Percentiles rank a stretch among this genome's conserved stretches.
Evolutionary conservation across 331 rosid species (phyloP).

Genomic region (Prunus yedoensis): DNA sequence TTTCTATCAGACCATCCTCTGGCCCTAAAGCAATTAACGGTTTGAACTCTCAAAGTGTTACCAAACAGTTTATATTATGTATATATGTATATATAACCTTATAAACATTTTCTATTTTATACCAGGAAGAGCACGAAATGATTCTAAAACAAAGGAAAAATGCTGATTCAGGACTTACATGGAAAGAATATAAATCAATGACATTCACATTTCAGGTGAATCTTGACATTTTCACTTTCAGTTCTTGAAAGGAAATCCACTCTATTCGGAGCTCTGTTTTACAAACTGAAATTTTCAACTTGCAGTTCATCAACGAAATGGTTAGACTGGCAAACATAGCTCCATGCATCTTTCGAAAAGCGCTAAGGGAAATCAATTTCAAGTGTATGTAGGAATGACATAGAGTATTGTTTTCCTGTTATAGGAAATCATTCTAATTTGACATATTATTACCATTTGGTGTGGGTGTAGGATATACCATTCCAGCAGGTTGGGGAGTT

Average conservation of each 20-base stretch:
- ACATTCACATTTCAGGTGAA: conserved; percentile 25
- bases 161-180: conserved; percentile 10
- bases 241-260: background rate
- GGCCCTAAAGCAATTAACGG: conserved; percentile 14
- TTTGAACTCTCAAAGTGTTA: background rate
- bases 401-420: conserved; percentile 14
- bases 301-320: conserved; percentile 86
- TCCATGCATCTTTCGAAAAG: conserved; percentile 88
- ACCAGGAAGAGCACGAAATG: conserved; percentile 26
- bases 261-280: background rate
- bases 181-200: conserved; percentile 36
- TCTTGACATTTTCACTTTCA: background rate
- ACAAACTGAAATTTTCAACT: conserved; percentile 15
- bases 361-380: conserved; percentile 58
- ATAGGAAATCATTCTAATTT: conserved; percentile 7
- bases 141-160: conserved; percentile 10
- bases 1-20: conserved; percentile 18
- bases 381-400: conserved; percentile 54
- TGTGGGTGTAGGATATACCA: conserved; percentile 60
- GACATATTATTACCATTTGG: conserved; percentile 21
- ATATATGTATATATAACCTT: background rate
- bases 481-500: conserved; percentile 90
- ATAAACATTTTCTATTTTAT: background rate
- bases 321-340: conserved; percentile 88
- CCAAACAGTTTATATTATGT: no score